Base-by-base conservation (phyloP, 176 grass and related monocot genomes). In the Aegilops speltoides region DNA sequence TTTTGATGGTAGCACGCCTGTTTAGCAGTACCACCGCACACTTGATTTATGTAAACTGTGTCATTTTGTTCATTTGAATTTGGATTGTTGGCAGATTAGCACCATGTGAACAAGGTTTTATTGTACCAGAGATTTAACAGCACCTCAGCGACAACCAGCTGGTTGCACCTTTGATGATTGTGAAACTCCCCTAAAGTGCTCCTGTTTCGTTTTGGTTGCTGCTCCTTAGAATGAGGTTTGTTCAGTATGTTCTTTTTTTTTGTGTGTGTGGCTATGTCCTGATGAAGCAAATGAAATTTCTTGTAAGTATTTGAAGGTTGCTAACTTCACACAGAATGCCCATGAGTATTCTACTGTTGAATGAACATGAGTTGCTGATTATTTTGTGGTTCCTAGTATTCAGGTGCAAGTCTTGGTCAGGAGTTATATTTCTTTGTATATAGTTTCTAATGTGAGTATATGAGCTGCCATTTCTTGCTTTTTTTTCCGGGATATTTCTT, bases 31-130 rank as follows among this genome's bases (percentile, higher is more conserved):
- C 25, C 20, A 57, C 67, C 79, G 61, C 34, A 76, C 46, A 79
- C 34, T 68, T 80, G 36, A 68, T 63, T 79, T 38, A 43, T 84
- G 62, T 81, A 59, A 68, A 67, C 34, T 83, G 73, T 64, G 48
- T 32, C 62, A 70, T 54, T 85, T 82, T 91, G 77, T 88, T 91
- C 56, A 91, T 91, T 71, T 88, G 61, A 82, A 72, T 88, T 88
- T 91, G 82, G 83, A 81, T 91, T 88, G 57, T 88, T 92, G 87
- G 84, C 79, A 89, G 87, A 89, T 92, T 85, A 86, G 91, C 70
- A 77, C 80, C 76, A 87, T 83, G 80, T 87, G 84, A 64, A 89
- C 75, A 76, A 85, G 79, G 64, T 82, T 77, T 79, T 86, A 84
- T 87, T 89, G 84, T 89, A 87, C 69, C 87, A 77, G 81, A 85